phyloP scores from a whole-genome alignment of 768 basidiomycete genomes.

The Chalciporus pseudorubinellus region DNA sequence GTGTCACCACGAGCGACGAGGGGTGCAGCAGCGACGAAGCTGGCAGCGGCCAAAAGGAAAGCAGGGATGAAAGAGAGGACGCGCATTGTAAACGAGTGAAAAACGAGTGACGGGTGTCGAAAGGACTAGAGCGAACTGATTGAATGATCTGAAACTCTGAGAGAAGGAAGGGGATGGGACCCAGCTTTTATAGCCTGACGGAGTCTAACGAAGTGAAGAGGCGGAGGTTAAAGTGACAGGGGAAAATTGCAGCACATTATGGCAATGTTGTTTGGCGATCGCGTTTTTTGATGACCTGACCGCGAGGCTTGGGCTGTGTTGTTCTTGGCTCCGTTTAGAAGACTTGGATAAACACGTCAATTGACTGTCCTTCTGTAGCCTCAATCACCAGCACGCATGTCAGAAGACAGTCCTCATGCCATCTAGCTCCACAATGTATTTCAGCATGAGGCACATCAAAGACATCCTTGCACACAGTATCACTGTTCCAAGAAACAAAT shows the following conservation, averaged over 20 bases:
- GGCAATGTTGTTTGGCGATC: slow-evolving; percentile 29
- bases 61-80: slow-evolving; percentile 18
- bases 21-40: slow-evolving; percentile 10
- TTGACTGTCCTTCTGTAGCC: background rate
- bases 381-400: background rate
- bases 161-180: background rate
- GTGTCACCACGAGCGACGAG: background rate
- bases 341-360: slow-evolving; percentile 7
- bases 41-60: slow-evolving; percentile 5
- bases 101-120: slow-evolving; percentile 12
- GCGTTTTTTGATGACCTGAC: slow-evolving; percentile 25
- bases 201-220: background rate
- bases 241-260: background rate
- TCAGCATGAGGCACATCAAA: background rate
- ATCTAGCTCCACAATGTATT: background rate
- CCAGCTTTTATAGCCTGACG: slow-evolving; percentile 15
- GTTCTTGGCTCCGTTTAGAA: slow-evolving; percentile 1
- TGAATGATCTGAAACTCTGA: slow-evolving; percentile 6
- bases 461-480: background rate
- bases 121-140: slow-evolving; percentile 1
- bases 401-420: slow-evolving; percentile 4
- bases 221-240: background rate
- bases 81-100: slow-evolving; percentile 11
- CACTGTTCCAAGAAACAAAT: too few species aligned
- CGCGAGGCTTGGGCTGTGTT: background rate